phyloP scores from a whole-genome alignment of 2,329 filamentous ascomycete genomes.

The Cercospora citrullina region DNA sequence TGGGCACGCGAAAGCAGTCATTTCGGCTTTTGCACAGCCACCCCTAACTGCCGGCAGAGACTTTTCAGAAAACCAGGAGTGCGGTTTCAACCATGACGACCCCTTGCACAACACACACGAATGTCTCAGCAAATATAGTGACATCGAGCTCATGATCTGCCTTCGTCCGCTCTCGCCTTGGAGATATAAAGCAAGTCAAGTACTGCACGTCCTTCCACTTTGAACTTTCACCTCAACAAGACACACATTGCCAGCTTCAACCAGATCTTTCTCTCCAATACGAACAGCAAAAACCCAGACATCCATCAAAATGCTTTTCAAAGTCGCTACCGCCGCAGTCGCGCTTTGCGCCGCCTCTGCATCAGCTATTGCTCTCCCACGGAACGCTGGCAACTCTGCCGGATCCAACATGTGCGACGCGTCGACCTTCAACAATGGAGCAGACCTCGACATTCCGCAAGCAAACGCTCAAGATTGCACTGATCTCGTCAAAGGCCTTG shows the following conservation, averaged over 20 bases:
- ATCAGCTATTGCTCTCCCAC: constrained; percentile 7
- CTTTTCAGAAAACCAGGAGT: background rate
- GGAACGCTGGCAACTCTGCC: constrained; percentile 2
- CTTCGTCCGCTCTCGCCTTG: background rate
- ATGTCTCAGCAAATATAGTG: background rate
- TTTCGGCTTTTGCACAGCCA: background rate
- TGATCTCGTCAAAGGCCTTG: background rate
- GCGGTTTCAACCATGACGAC: background rate
- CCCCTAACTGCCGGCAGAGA: background rate
- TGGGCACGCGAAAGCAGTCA: background rate
- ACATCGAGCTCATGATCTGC: background rate
- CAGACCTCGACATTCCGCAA: background rate
- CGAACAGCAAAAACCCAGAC: background rate
- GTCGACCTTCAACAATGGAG: constrained; percentile 17
- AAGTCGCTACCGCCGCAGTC: background rate
- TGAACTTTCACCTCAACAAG: background rate
- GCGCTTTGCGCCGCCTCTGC: background rate
- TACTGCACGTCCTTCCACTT: background rate
- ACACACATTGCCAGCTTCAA: background rate
- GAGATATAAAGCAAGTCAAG: background rate
- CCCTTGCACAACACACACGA: background rate
- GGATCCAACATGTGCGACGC: constrained; percentile 16
- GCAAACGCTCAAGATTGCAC: background rate
- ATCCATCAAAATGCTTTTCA: constrained; percentile 13
- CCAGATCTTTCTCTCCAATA: background rate